These are phyloP conservation scores for Thelonectria blattea DNA, from an alignment of 2,329 filamentous ascomycete species.

Conservation along the genomic window DNA sequence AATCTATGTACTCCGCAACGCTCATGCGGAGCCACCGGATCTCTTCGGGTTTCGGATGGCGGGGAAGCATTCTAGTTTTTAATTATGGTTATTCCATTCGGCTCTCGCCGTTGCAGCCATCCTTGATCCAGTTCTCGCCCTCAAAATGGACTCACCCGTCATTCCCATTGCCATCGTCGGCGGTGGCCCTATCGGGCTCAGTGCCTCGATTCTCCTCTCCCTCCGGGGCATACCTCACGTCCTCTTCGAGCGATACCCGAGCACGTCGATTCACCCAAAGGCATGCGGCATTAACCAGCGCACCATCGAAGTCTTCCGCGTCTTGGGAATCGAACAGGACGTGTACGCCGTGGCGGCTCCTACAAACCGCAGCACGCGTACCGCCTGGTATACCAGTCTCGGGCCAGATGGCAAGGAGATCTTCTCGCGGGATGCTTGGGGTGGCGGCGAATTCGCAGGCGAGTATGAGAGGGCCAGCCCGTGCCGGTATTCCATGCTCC, in stretches of 20 bases:
- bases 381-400: constrained; percentile 6
- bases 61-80: neutral
- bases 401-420: constrained; percentile 6
- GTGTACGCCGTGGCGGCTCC: constrained; percentile 1
- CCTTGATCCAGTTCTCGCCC: neutral
- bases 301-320: constrained; percentile 10
- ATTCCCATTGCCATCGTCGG: constrained; percentile 8
- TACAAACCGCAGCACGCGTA: neutral
- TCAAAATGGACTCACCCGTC: constrained; percentile 4
- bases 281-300: constrained; percentile 11
- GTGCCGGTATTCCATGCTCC: constrained; percentile 2
- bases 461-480: constrained; percentile 7
- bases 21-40: neutral
- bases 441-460: neutral
- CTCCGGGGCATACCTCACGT: constrained; percentile 4
- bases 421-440: constrained; percentile 10
- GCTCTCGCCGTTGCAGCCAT: neutral
- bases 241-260: constrained; percentile 4
- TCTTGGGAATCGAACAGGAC: constrained; percentile 9
- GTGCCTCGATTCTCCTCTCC: constrained; percentile 3
- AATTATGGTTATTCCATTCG: neutral
- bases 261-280: constrained; percentile 9
- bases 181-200: constrained; percentile 7
- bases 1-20: no score
- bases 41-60: neutral